Evolutionary conservation across 1,284 basidiomycete species (phyloP).

Genomic region (Boletus semigastroideus): DNA sequence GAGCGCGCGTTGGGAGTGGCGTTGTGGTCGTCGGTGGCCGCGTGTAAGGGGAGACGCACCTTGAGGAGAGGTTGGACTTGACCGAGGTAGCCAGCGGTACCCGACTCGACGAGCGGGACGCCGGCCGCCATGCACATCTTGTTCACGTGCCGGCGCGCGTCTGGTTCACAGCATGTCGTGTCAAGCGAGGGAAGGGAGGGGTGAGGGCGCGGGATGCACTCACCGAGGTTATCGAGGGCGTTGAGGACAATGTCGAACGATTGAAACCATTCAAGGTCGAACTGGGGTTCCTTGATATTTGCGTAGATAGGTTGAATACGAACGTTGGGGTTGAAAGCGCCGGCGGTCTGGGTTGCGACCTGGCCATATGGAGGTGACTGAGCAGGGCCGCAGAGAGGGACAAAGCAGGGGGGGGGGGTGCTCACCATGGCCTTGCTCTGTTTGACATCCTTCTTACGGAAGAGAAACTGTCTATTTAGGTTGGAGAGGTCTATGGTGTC

Average conservation of each 20-base stretch:
- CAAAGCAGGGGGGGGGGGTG: conserved; percentile 7
- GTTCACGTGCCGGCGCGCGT: conserved; percentile 93
- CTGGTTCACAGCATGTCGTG: conserved; percentile 37
- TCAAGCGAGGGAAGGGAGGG: not conserved
- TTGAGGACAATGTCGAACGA: conserved; percentile 93
- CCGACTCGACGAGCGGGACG: conserved; percentile 93
- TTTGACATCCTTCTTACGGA: conserved; percentile 96
- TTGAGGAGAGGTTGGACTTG: conserved; percentile 78
- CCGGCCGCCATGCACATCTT: conserved; percentile 93
- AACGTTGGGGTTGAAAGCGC: conserved; percentile 90
- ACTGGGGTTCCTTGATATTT: conserved; percentile 94
- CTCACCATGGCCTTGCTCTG: conserved; percentile 88
- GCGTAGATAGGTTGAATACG: conserved; percentile 88
- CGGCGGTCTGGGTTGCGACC: conserved; percentile 89
- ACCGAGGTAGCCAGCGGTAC: conserved; percentile 94
- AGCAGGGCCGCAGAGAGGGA: not conserved
- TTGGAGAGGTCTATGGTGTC: conserved; percentile 99
- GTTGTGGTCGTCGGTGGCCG: not conserved
- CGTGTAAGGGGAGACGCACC: conserved; percentile 37
- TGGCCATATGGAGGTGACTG: conserved; percentile 28
- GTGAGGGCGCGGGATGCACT: conserved; percentile 21
- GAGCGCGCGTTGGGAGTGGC: not conserved
- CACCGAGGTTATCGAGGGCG: conserved; percentile 94
- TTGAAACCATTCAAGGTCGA: conserved; percentile 88
- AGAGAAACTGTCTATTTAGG: conserved; percentile 96